phyloP scores from a whole-genome alignment of 2,329 filamentous ascomycete genomes.

The Tolypocladium tropicale region DNA sequence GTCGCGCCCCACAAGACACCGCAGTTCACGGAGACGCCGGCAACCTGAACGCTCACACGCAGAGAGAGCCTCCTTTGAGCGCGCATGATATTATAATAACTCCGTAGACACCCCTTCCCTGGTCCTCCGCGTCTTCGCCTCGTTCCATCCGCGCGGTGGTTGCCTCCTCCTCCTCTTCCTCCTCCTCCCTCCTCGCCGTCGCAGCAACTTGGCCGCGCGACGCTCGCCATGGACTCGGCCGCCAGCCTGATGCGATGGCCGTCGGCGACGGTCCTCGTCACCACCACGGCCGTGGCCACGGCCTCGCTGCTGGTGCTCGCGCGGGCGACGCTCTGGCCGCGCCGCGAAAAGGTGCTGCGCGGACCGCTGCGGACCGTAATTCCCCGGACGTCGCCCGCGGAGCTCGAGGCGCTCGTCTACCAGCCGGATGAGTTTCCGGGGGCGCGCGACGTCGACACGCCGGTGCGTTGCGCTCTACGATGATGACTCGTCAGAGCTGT shows the following conservation, averaged over 20 bases:
- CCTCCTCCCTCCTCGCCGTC: not conserved
- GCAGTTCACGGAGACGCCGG: not conserved
- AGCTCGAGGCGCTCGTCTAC: slow-evolving; percentile 38
- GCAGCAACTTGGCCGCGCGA: not conserved
- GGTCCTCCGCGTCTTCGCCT: too few species aligned
- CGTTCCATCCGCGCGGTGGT: too few species aligned
- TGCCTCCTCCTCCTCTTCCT: not conserved
- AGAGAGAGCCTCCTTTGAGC: too few species aligned
- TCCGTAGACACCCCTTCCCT: too few species aligned
- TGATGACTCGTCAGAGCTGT: too few species aligned
- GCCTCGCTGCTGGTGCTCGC: slow-evolving; percentile 25
- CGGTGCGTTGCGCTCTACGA: slow-evolving; percentile 27
- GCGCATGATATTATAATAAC: not conserved
- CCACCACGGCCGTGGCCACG: slow-evolving; percentile 31
- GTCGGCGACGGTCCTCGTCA: slow-evolving; percentile 19
- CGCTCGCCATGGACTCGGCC: slow-evolving; percentile 18
- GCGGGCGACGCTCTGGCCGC: slow-evolving; percentile 28
- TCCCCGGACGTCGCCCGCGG: slow-evolving; percentile 21
- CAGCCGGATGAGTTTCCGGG: slow-evolving; percentile 61
- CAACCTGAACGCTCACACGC: not conserved
- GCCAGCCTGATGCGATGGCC: slow-evolving; percentile 11
- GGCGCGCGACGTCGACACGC: slow-evolving; percentile 60
- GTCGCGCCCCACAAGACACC: not conserved
- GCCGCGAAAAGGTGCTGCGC: slow-evolving; percentile 25
- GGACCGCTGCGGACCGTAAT: slow-evolving; percentile 34